Evolutionary conservation across 495 filamentous ascomycete species (phyloP).

Genomic region (Staphylotrichum longicolle): DNA sequence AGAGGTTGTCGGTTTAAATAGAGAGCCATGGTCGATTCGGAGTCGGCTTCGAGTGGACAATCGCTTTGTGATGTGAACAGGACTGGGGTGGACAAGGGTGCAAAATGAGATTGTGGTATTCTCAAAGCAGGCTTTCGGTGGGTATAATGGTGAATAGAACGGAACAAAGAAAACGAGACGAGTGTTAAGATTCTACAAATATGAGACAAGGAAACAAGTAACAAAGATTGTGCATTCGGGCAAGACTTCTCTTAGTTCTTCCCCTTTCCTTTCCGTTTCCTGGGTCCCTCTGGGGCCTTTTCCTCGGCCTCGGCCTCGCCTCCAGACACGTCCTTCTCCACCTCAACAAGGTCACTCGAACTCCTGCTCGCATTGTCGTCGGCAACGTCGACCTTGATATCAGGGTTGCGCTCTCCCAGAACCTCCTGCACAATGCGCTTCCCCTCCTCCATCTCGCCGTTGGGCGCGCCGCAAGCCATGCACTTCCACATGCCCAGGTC

Average conservation of each 20-base stretch:
- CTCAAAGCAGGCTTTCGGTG: too few relatives aligned
- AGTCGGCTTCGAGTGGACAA: too few relatives aligned
- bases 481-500: slow-evolving; percentile 91
- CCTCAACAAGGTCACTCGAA: slow-evolving; percentile 41
- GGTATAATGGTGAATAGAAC: too few relatives aligned
- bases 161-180: too few relatives aligned
- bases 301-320: slow-evolving; percentile 4
- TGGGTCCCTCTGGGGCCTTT: slow-evolving; percentile 1
- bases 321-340: slow-evolving; percentile 37
- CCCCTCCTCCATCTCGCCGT: slow-evolving; percentile 71
- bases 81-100: too few relatives aligned
- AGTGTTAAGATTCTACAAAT: too few relatives aligned
- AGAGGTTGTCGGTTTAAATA: too few relatives aligned
- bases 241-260: neutral
- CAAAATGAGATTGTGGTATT: too few relatives aligned
- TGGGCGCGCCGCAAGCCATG: slow-evolving; percentile 76
- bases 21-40: too few relatives aligned
- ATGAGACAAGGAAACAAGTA: too few relatives aligned
- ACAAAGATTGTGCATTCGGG: too few relatives aligned
- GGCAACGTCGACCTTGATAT: slow-evolving; percentile 15
- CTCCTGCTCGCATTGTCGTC: slow-evolving; percentile 35
- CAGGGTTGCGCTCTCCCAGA: slow-evolving; percentile 25
- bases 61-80: too few relatives aligned
- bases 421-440: slow-evolving; percentile 58
- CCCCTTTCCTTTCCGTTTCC: slow-evolving; percentile 16